These are phyloP conservation scores for Nicotiana tabacum DNA, from an alignment of 257 asterid genomes.

Conservation along the genomic window DNA sequence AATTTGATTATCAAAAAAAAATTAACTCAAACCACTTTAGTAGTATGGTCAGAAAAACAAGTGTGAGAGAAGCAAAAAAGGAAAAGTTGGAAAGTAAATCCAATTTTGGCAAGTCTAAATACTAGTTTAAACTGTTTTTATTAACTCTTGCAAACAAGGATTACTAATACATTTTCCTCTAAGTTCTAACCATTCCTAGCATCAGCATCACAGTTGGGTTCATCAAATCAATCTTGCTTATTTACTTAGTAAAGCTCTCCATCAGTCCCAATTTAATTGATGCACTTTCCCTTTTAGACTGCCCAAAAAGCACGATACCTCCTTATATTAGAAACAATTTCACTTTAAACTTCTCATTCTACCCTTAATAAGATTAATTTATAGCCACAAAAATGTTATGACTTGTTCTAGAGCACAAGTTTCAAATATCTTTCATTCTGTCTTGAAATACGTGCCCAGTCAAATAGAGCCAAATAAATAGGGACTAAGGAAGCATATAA, in stretches of 20 bases:
- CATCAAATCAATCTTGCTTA: background rate
- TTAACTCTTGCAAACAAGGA: background rate
- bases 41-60: background rate
- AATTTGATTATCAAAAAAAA: too few relatives aligned
- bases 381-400: too few relatives aligned
- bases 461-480: too few relatives aligned
- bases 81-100: background rate
- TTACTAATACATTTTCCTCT: background rate
- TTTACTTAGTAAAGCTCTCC: background rate
- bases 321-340: too few relatives aligned
- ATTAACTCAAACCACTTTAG: background rate
- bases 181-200: background rate
- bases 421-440: too few relatives aligned
- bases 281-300: too few relatives aligned
- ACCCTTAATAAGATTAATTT: too few relatives aligned
- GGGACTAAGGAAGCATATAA: background rate
- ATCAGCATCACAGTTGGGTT: background rate
- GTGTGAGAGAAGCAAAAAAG: background rate
- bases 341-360: too few relatives aligned
- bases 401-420: too few relatives aligned
- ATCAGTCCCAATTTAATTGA: too few relatives aligned
- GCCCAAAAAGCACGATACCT: too few relatives aligned
- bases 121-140: background rate
- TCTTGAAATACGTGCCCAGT: too few relatives aligned
- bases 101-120: background rate